Evolutionary conservation across 768 basidiomycete genomes (phyloP).

Genomic region (Lactarius psammicola): DNA sequence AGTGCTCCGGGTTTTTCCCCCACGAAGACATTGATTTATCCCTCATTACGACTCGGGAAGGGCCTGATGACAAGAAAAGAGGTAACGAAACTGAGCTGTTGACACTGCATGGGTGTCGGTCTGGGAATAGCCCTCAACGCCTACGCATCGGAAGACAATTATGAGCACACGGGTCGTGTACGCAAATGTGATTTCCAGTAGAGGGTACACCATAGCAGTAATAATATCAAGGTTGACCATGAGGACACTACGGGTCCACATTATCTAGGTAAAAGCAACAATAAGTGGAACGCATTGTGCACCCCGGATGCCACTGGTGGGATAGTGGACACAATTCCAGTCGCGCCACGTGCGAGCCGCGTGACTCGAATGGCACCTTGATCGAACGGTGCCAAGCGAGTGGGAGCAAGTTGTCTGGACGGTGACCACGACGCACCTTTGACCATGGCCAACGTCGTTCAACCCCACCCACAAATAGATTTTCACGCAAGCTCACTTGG

Average conservation of each 20-base stretch:
- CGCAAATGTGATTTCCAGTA: too few species aligned
- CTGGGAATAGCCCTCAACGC: too few species aligned
- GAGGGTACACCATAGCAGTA: too few species aligned
- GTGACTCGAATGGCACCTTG: constrained; percentile 3
- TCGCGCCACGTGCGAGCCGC: constrained; percentile 12
- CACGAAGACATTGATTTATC: not conserved
- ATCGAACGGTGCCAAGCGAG: constrained; percentile 5
- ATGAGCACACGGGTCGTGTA: too few species aligned
- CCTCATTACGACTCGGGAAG: not conserved
- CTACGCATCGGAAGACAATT: too few species aligned
- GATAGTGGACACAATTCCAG: not conserved
- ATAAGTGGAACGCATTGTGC: not conserved
- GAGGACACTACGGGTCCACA: too few species aligned
- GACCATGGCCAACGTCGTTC: constrained; percentile 67
- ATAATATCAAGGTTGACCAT: too few species aligned
- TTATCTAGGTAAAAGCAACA: not conserved
- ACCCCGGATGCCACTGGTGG: too few species aligned
- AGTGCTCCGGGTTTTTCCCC: not conserved
- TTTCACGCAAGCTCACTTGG: constrained; percentile 59
- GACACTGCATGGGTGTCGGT: too few species aligned
- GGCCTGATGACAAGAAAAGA: not conserved
- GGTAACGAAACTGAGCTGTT: too few species aligned
- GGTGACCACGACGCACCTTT: constrained; percentile 28
- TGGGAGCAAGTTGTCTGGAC: constrained; percentile 6
- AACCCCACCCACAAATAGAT: constrained; percentile 55